A percentile compares a stretch with the other conserved stretches of the same genome.
These are phyloP conservation scores for Barnettozyma wickerhamii DNA, from an alignment of 805 yeast genomes.

Conservation along the genomic window DNA sequence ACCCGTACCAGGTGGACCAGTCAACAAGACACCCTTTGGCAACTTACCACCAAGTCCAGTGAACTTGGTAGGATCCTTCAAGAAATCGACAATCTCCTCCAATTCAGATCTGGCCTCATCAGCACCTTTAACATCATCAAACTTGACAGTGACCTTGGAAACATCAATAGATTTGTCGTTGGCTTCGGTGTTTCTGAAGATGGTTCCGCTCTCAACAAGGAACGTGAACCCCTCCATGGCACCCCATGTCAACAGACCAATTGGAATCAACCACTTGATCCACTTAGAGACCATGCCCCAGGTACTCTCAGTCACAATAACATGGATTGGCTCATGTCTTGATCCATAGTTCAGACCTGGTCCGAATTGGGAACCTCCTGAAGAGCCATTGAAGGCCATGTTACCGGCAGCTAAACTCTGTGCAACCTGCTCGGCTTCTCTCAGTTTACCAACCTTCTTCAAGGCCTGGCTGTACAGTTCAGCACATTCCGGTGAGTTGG, in stretches of 20 bases:
- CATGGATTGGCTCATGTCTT: constrained; percentile 84
- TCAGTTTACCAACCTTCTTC: constrained; percentile 67
- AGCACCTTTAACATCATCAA: constrained; percentile 93
- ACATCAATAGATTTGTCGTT: constrained; percentile 81
- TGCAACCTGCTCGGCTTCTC: constrained; percentile 69
- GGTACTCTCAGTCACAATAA: constrained; percentile 83
- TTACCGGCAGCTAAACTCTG: constrained; percentile 37
- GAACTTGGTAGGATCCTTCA: constrained; percentile 93
- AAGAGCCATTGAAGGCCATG: constrained; percentile 6
- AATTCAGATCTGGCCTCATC: constrained; percentile 98
- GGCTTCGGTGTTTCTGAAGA: constrained; percentile 67
- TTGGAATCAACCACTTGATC: constrained; percentile 83
- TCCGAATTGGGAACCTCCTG: constrained; percentile 23
- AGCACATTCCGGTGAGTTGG: constrained; percentile 75
- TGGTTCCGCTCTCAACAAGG: constrained; percentile 77
- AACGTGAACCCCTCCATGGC: constrained; percentile 74
- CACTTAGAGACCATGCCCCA: constrained; percentile 76
- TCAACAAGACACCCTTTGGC: constrained; percentile 93
- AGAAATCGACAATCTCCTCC: constrained; percentile 96
- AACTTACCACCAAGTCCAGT: constrained; percentile 96
- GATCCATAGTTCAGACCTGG: constrained; percentile 46
- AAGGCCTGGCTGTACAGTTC: constrained; percentile 77
- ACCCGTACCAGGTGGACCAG: constrained; percentile 99
- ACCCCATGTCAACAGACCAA: constrained; percentile 77
- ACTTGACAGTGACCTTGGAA: constrained; percentile 78